Evolutionary conservation across 768 basidiomycete genomes (phyloP).

Genomic region (Hortiboletus flavorubellus): DNA sequence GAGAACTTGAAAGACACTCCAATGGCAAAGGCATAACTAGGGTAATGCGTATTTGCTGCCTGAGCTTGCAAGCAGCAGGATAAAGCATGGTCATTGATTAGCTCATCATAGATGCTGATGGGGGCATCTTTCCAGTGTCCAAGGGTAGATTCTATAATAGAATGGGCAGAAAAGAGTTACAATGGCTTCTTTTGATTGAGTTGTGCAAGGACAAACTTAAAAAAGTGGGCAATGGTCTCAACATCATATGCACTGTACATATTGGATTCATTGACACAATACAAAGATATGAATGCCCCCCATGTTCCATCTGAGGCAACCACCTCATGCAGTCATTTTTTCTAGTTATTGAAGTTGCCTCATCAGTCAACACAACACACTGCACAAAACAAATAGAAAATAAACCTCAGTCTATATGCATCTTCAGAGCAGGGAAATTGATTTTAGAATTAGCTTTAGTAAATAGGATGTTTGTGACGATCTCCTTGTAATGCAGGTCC

Average conservation of each 20-base stretch:
- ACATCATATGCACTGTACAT: slow-evolving; percentile 31
- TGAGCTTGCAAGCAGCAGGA: slow-evolving; percentile 26
- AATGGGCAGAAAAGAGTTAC: slow-evolving; percentile 27
- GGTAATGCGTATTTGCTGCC: slow-evolving; percentile 29
- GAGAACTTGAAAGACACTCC: slow-evolving; percentile 29
- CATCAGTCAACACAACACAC: neutral
- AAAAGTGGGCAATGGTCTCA: slow-evolving; percentile 19
- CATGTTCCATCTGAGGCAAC: slow-evolving; percentile 28
- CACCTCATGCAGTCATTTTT: slow-evolving; percentile 25
- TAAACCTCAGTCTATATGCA: slow-evolving; percentile 26
- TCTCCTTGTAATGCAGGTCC: slow-evolving; percentile 28
- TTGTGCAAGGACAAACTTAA: neutral
- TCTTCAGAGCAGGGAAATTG: slow-evolving; percentile 22
- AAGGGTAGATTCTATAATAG: slow-evolving; percentile 26
- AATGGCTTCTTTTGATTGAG: slow-evolving; percentile 12
- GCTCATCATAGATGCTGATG: slow-evolving; percentile 9
- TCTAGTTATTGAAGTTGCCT: slow-evolving; percentile 14
- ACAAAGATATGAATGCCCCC: slow-evolving; percentile 33
- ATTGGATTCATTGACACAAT: slow-evolving; percentile 35
- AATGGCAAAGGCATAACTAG: slow-evolving; percentile 25
- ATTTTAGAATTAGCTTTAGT: slow-evolving; percentile 27
- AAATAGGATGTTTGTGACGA: slow-evolving; percentile 29
- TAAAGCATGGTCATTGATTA: slow-evolving; percentile 24
- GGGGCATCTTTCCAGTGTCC: slow-evolving; percentile 25
- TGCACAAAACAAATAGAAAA: neutral